Percentiles rank a stretch among this genome's conserved stretches.
phyloP scores from a whole-genome alignment of 768 basidiomycete species.

The Agaricus blazei region DNA sequence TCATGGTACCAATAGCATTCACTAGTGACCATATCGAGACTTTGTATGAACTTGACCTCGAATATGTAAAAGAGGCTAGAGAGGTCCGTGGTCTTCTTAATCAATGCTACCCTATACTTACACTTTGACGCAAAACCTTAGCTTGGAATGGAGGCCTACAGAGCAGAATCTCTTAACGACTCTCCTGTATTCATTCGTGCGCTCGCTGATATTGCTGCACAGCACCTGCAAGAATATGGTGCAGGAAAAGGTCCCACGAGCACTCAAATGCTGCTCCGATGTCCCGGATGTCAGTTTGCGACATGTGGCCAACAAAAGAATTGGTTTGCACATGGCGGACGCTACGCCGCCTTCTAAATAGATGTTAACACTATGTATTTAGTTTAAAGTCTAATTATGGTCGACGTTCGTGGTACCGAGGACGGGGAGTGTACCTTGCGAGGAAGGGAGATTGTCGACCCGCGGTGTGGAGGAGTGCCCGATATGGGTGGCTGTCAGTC shows the following conservation, averaged over 20 bases:
- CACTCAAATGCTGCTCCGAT: conserved; percentile 79
- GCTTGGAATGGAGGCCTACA: conserved; percentile 88
- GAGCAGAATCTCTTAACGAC: conserved; percentile 89
- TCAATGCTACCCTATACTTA: conserved; percentile 16
- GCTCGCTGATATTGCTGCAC: conserved; percentile 82
- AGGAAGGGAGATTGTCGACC: background rate
- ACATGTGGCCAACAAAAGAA: conserved; percentile 84
- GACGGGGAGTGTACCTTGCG: background rate
- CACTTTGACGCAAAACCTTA: conserved; percentile 24
- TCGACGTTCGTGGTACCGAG: conserved; percentile 6
- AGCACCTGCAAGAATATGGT: conserved; percentile 66
- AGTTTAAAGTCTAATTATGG: conserved; percentile 9
- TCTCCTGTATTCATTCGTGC: conserved; percentile 96
- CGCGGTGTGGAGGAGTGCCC: conserved; percentile 5
- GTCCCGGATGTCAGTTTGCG: conserved; percentile 90
- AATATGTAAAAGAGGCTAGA: conserved; percentile 86
- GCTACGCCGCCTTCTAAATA: conserved; percentile 18
- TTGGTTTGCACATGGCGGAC: conserved; percentile 83
- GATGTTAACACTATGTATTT: background rate
- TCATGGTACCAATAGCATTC: conserved; percentile 95
- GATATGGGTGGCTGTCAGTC: conserved; percentile 3
- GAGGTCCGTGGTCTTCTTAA: conserved; percentile 52
- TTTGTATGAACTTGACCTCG: conserved; percentile 91
- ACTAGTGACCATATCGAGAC: conserved; percentile 99
- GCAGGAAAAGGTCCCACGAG: conserved; percentile 63